These are phyloP conservation scores for Candida fluviatilis DNA, from an alignment of 805 yeast species.

Conservation along the genomic window DNA sequence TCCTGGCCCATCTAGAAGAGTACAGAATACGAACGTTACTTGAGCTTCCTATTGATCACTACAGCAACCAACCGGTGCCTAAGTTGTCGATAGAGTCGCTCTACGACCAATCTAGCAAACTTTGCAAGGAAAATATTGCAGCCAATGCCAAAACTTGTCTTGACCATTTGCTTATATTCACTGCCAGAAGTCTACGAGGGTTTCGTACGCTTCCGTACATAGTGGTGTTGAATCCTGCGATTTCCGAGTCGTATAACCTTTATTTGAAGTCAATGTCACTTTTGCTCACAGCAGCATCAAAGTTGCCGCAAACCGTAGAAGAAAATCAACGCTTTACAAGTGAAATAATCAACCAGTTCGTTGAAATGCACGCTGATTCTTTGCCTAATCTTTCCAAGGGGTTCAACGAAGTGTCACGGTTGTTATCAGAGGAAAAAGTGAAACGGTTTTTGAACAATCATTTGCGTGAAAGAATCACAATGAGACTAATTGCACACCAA, in stretches of 20 bases:
- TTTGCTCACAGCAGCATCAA: conserved; percentile 29
- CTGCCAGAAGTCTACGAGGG: conserved; percentile 67
- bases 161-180: conserved; percentile 51
- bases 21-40: conserved; percentile 55
- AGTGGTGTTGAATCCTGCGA: conserved; percentile 81
- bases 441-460: conserved; percentile 69
- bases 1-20: conserved; percentile 35
- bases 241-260: conserved; percentile 68
- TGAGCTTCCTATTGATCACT: conserved; percentile 55
- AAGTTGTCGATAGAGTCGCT: conserved; percentile 50
- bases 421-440: conserved; percentile 45
- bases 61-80: conserved; percentile 50
- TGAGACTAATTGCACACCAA: conserved; percentile 84
- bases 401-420: conserved; percentile 57
- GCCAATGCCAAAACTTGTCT: conserved; percentile 53
- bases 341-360: conserved; percentile 49
- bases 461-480: conserved; percentile 77
- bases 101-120: conserved; percentile 36
- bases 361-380: conserved; percentile 80
- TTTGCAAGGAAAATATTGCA: conserved; percentile 33
- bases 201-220: conserved; percentile 78
- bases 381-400: conserved; percentile 80
- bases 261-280: conserved; percentile 64
- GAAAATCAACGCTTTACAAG: conserved; percentile 53
- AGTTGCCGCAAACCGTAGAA: conserved; percentile 41